Percentiles rank a stretch among this genome's conserved stretches.
Conservation (phyloP, 2,329 filamentous ascomycete genomes). For the Grosmannia serpens region DNA sequence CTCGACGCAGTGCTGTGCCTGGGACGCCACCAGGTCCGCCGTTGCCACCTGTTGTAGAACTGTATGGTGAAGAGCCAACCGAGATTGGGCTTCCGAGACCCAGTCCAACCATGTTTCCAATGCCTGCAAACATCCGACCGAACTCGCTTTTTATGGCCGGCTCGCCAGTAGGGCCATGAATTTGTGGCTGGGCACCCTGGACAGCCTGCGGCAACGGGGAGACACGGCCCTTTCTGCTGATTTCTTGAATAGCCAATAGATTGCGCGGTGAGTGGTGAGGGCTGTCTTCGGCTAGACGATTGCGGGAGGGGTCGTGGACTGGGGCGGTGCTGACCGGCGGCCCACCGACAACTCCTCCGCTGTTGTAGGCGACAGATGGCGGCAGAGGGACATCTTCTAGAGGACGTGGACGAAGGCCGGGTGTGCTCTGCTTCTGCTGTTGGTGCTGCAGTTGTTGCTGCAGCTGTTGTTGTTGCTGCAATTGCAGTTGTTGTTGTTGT, state of each 20-base stretch:
- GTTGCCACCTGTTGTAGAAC: conserved; percentile 19
- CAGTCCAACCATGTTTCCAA: conserved; percentile 47
- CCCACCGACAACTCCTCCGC: conserved; percentile 20
- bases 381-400: conserved; percentile 38
- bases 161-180: conserved; percentile 67
- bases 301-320: conserved; percentile 30
- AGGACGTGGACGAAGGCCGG: conserved; percentile 22
- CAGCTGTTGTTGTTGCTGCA: neutral
- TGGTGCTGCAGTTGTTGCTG: neutral
- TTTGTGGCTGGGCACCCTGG: conserved; percentile 76
- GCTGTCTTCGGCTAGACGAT: conserved; percentile 37
- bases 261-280: conserved; percentile 50
- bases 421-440: conserved; percentile 16
- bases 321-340: conserved; percentile 13
- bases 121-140: conserved; percentile 89
- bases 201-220: conserved; percentile 90
- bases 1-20: conserved; percentile 29
- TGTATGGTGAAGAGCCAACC: conserved; percentile 31
- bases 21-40: neutral
- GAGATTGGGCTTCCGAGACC: conserved; percentile 41
- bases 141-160: conserved; percentile 91
- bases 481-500: conserved; percentile 7
- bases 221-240: conserved; percentile 69
- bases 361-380: conserved; percentile 36
- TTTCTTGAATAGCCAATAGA: conserved; percentile 68